These are phyloP conservation scores for Brassica incana DNA, from an alignment of 345 rosid genomes.

Conservation along the genomic window DNA sequence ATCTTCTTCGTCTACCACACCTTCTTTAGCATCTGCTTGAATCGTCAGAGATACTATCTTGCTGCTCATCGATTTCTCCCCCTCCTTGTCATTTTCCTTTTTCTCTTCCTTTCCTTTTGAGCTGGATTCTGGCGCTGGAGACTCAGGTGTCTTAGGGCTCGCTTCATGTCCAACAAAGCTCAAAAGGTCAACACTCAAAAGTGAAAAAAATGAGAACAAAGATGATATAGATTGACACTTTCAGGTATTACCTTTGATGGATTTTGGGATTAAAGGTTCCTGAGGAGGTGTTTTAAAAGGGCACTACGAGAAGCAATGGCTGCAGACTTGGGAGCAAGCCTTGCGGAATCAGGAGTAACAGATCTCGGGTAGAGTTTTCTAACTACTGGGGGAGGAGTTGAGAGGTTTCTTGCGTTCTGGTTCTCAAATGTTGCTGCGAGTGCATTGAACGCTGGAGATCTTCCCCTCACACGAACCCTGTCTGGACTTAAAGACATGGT, in stretches of 20 bases:
- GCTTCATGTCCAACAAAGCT: slow-evolving; percentile 33
- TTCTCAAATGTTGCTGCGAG: slow-evolving; percentile 44
- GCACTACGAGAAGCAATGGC: slow-evolving; percentile 73
- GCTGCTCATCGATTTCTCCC: slow-evolving; percentile 64
- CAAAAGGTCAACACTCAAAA: background rate
- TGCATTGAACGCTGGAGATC: slow-evolving; percentile 45
- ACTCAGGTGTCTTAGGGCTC: slow-evolving; percentile 51
- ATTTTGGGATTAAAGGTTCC: slow-evolving; percentile 68
- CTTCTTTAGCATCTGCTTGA: slow-evolving; percentile 87
- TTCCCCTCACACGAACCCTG: slow-evolving; percentile 20
- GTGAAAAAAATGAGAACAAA: background rate
- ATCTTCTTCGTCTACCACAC: slow-evolving; percentile 90
- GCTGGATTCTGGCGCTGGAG: slow-evolving; percentile 48
- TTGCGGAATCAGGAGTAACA: slow-evolving; percentile 7
- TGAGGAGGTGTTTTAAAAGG: slow-evolving; percentile 63
- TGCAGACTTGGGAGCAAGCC: slow-evolving; percentile 60
- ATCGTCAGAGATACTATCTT: slow-evolving; percentile 79
- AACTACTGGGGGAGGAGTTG: slow-evolving; percentile 33
- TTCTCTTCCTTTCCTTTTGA: slow-evolving; percentile 45
- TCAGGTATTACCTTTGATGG: slow-evolving; percentile 59
- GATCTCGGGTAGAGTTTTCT: too few relatives aligned
- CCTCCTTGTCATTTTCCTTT: slow-evolving; percentile 23
- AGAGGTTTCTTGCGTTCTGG: slow-evolving; percentile 42
- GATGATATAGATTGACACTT: background rate
- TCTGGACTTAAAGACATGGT: too few relatives aligned